Evolutionary conservation across 2,329 filamentous ascomycete species (phyloP).

Genomic region (Fusarium floridanum): DNA sequence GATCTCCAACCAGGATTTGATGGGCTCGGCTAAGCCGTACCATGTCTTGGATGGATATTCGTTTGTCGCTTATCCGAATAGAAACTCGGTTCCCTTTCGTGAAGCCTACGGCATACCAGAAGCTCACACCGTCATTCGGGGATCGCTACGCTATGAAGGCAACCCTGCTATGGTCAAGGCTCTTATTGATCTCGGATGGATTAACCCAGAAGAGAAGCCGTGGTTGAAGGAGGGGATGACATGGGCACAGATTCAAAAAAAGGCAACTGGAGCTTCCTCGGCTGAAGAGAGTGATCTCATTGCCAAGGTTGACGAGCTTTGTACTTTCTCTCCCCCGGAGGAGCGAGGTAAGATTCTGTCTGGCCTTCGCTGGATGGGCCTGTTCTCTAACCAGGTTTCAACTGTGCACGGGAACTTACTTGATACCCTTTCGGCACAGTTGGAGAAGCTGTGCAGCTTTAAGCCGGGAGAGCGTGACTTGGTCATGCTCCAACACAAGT

Average conservation of each 20-base stretch:
- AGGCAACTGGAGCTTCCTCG: constrained; percentile 17
- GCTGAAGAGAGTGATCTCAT: constrained; percentile 62
- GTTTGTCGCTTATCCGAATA: constrained; percentile 79
- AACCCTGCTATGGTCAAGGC: constrained; percentile 77
- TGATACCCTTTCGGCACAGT: neutral
- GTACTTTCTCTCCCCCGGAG: constrained; percentile 69
- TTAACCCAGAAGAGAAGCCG: constrained; percentile 47
- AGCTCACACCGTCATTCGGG: constrained; percentile 75
- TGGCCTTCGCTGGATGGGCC: constrained; percentile 55
- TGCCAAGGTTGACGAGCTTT: constrained; percentile 72
- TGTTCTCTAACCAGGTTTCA: constrained; percentile 65
- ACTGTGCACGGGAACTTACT: constrained; percentile 64
- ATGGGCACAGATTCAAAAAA: constrained; percentile 41
- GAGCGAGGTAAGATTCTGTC: constrained; percentile 51
- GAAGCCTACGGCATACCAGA: constrained; percentile 79
- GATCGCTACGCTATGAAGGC: constrained; percentile 75
- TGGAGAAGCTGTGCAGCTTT: constrained; percentile 3
- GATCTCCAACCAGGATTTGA: constrained; percentile 62
- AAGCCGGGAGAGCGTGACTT: constrained; percentile 4
- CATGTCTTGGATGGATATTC: constrained; percentile 68
- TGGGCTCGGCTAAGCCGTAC: constrained; percentile 77
- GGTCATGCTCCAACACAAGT: constrained; percentile 20
- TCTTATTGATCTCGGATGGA: constrained; percentile 77
- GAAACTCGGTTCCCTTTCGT: constrained; percentile 75
- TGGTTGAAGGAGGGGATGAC: constrained; percentile 40